phyloP scores from a whole-genome alignment of 2,329 filamentous ascomycete species.

The Myriosclerotinia scirpicola region DNA sequence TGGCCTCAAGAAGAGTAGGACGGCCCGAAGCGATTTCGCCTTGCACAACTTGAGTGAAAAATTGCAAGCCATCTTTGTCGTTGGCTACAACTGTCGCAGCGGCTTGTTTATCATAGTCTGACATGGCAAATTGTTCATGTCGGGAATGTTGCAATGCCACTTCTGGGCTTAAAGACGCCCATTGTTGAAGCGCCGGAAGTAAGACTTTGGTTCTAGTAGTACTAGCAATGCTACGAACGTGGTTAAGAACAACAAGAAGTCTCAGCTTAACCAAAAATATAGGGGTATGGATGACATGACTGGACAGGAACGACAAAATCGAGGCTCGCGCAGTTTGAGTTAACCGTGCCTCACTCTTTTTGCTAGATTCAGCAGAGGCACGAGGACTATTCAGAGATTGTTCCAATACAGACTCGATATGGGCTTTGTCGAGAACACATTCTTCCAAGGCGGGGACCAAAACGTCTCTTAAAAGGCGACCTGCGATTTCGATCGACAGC shows the following conservation, averaged over 20 bases:
- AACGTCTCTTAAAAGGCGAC: conserved; percentile 62
- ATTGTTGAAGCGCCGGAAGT: conserved; percentile 71
- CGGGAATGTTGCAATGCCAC: conserved; percentile 53
- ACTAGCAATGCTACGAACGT: conserved; percentile 68
- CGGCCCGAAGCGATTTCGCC: conserved; percentile 47
- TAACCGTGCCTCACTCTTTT: conserved; percentile 49
- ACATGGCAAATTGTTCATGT: conserved; percentile 48
- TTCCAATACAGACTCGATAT: conserved; percentile 65
- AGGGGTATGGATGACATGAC: conserved; percentile 69
- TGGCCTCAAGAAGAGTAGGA: conserved; percentile 57
- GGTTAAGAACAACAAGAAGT: conserved; percentile 70
- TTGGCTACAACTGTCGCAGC: conserved; percentile 54
- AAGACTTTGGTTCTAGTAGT: conserved; percentile 71
- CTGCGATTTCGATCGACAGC: conserved; percentile 57
- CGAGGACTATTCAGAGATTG: conserved; percentile 56
- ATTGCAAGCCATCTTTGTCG: conserved; percentile 56
- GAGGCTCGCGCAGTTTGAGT: conserved; percentile 62
- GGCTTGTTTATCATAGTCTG: conserved; percentile 53
- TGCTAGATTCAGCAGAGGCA: conserved; percentile 43
- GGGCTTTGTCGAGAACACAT: conserved; percentile 74
- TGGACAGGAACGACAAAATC: conserved; percentile 70
- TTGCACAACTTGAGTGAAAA: conserved; percentile 52
- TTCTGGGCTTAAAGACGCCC: conserved; percentile 57
- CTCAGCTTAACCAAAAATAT: conserved; percentile 66
- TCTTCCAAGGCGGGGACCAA: conserved; percentile 81